Percentiles rank a stretch among this genome's conserved stretches.
phyloP scores from a whole-genome alignment of 495 filamentous ascomycete genomes.

The Trypethelium eluteriae region DNA sequence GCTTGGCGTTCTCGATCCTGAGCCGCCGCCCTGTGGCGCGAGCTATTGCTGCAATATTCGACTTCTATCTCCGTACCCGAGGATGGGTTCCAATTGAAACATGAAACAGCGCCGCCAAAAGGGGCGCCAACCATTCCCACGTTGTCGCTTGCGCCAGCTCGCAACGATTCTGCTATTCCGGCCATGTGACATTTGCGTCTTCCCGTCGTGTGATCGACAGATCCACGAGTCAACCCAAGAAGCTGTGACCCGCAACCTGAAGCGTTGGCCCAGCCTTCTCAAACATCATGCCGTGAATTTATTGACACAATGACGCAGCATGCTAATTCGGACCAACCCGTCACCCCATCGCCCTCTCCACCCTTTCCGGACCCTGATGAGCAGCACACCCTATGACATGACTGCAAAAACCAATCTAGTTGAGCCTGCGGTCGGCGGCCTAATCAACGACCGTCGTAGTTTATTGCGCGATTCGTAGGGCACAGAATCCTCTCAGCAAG shows the following conservation, averaged over 20 bases:
- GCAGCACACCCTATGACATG: no score
- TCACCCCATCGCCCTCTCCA: no score
- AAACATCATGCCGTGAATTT: neutral
- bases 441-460: neutral
- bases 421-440: neutral
- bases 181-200: slow-evolving; percentile 8
- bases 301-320: neutral
- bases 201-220: neutral
- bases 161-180: neutral
- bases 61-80: no score
- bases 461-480: neutral
- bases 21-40: neutral
- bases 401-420: neutral
- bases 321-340: no score
- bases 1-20: neutral
- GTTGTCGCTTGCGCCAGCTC: neutral
- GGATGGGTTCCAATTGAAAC: neutral
- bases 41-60: neutral
- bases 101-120: neutral
- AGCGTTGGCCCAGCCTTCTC: neutral
- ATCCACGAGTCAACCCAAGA: slow-evolving; percentile 2
- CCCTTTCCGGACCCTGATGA: no score
- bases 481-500: neutral
- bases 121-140: neutral
- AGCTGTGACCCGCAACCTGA: no score